phyloP scores from a whole-genome alignment of 2,329 filamentous ascomycete species.

The Fusarium poae region DNA sequence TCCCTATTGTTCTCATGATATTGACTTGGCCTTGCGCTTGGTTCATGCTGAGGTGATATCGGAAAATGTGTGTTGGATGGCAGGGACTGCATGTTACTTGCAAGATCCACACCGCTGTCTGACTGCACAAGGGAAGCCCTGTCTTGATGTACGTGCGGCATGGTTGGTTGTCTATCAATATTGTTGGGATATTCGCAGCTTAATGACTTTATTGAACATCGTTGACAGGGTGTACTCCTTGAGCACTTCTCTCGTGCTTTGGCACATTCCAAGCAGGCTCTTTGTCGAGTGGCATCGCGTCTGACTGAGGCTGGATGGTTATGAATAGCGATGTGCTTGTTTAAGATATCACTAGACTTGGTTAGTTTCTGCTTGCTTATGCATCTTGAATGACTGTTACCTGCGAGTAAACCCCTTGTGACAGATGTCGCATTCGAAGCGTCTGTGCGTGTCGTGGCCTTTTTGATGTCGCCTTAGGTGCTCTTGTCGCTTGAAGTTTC shows the following conservation, averaged over 20 bases:
- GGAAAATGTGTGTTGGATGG: not conserved
- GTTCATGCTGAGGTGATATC: not conserved
- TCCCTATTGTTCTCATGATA: not conserved
- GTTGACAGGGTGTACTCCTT: slow-evolving; percentile 20
- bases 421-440: slow-evolving; percentile 35
- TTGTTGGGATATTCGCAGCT: slow-evolving; percentile 19
- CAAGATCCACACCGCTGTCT: not conserved
- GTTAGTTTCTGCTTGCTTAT: not conserved
- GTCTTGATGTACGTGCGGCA: not conserved
- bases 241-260: slow-evolving; percentile 37
- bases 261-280: slow-evolving; percentile 36
- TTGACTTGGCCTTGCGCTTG: not conserved
- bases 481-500: slow-evolving; percentile 41
- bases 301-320: not conserved
- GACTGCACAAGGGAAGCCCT: not conserved
- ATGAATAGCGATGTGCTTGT: slow-evolving; percentile 10
- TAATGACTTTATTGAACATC: slow-evolving; percentile 24
- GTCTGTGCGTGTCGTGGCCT: slow-evolving; percentile 21
- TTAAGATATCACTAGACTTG: slow-evolving; percentile 1
- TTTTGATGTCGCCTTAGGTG: slow-evolving; percentile 41
- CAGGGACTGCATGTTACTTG: not conserved
- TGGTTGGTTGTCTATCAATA: fast-evolving
- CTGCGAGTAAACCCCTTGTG: slow-evolving; percentile 39
- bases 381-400: not conserved
- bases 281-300: not conserved